Conservation (phyloP, 306 rosid genomes). For the Abrus pulchellus region DNA sequence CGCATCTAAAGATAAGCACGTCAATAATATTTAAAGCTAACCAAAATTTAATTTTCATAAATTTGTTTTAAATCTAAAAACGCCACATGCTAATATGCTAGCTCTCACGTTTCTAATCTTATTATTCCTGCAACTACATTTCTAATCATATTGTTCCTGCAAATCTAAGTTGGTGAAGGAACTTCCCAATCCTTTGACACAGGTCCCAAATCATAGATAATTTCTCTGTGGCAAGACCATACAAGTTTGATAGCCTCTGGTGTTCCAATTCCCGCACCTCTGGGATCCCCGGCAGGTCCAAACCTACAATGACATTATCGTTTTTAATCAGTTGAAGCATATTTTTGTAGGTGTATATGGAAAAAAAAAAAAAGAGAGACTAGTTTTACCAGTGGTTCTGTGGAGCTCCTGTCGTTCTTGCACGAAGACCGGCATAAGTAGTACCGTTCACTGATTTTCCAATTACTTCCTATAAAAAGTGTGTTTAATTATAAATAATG, state of each 20-base stretch:
- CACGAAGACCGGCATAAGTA: constrained; percentile 92
- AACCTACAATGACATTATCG: constrained; percentile 70
- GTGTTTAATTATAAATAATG: constrained; percentile 32
- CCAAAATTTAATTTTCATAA: constrained; percentile 8
- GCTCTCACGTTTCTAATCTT: not conserved
- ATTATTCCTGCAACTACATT: not conserved
- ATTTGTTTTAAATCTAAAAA: constrained; percentile 41
- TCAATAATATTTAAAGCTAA: not conserved
- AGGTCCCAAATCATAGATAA: constrained; percentile 89
- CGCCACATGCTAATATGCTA: constrained; percentile 11
- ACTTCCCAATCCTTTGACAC: constrained; percentile 68
- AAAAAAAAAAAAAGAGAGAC: too few species aligned
- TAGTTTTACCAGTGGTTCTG: constrained; percentile 84
- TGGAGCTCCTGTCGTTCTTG: constrained; percentile 97
- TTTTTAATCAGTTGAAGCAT: constrained; percentile 37
- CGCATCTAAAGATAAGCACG: not conserved
- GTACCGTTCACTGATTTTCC: constrained; percentile 93
- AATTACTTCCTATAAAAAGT: constrained; percentile 75
- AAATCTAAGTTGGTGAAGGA: constrained; percentile 76
- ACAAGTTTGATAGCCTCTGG: constrained; percentile 98
- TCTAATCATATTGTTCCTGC: not conserved
- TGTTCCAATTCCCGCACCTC: constrained; percentile 99
- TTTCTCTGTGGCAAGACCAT: constrained; percentile 97
- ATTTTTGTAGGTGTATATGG: not conserved
- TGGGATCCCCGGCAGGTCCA: constrained; percentile 97